phyloP scores from a whole-genome alignment of 192 early-diverging fungal species.

The Backusella tarrabulga region DNA sequence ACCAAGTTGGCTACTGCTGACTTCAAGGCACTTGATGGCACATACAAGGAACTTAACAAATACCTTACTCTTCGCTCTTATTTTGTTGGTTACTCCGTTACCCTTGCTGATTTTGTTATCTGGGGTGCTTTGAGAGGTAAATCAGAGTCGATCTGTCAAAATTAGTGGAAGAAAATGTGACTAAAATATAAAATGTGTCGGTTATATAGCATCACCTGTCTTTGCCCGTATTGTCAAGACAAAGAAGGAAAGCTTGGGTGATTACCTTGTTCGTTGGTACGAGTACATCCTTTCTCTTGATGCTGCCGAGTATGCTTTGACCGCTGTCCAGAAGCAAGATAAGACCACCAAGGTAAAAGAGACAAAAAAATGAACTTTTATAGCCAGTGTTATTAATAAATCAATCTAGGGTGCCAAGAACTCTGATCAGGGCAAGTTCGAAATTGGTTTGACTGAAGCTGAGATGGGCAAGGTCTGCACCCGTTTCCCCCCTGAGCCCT shows the following conservation, averaged over 20 bases:
- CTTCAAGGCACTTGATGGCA: constrained; percentile 69
- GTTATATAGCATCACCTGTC: constrained; percentile 59
- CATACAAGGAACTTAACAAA: constrained; percentile 74
- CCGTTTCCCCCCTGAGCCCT: constrained; percentile 98
- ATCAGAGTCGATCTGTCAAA: background rate
- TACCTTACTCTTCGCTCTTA: constrained; percentile 82
- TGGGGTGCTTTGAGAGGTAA: constrained; percentile 85
- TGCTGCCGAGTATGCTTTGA: constrained; percentile 49
- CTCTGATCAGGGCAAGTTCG: constrained; percentile 89
- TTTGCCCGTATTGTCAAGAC: constrained; percentile 82
- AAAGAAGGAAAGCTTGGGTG: constrained; percentile 61
- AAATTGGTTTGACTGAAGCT: constrained; percentile 82
- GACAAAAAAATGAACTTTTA: background rate
- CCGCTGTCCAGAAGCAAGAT: constrained; percentile 44
- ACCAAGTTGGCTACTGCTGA: constrained; percentile 58
- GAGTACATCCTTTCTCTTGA: constrained; percentile 63
- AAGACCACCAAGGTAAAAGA: constrained; percentile 45
- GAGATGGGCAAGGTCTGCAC: constrained; percentile 90
- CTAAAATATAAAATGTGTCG: background rate
- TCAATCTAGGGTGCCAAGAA: constrained; percentile 34
- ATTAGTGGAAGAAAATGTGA: background rate
- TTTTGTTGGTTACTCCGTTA: constrained; percentile 71
- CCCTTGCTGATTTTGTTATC: constrained; percentile 79
- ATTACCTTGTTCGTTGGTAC: constrained; percentile 82
- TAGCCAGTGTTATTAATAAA: background rate